These are phyloP conservation scores for Pinguiococcus pyrenoidosus DNA, from an alignment of 108 stramenopile genomes.

Conservation along the genomic window DNA sequence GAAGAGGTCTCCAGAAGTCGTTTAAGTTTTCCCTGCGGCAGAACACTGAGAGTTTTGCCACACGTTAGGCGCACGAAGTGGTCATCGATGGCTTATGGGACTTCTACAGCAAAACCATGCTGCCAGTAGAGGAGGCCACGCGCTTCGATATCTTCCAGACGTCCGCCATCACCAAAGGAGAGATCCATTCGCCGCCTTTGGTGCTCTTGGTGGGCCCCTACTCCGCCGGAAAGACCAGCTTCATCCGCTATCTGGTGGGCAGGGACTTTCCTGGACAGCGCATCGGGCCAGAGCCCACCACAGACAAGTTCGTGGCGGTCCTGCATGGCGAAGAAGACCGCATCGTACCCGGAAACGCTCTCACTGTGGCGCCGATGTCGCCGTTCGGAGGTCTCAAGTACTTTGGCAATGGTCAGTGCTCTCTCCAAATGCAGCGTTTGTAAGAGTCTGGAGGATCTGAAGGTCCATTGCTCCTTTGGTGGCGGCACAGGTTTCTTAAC, in stretches of 20 bases:
- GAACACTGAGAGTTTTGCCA: too few species aligned
- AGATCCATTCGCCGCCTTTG: too few species aligned
- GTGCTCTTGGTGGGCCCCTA: conserved; percentile 45
- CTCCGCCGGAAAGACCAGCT: conserved; percentile 47
- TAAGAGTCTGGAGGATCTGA: too few species aligned
- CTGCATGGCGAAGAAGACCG: conserved; percentile 82
- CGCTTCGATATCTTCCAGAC: not conserved
- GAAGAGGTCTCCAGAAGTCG: too few species aligned
- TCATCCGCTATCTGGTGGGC: conserved; percentile 28
- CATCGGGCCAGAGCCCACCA: conserved; percentile 91
- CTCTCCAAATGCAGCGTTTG: too few species aligned
- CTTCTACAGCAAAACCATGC: not conserved
- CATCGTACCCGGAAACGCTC: conserved; percentile 86
- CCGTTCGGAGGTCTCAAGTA: conserved; percentile 75
- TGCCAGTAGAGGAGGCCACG: not conserved
- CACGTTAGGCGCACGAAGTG: too few species aligned
- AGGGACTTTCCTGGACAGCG: conserved; percentile 41
- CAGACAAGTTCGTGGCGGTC: conserved; percentile 76
- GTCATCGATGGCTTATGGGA: too few species aligned
- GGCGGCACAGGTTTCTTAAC: conserved; percentile 72
- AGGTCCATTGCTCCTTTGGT: too few species aligned
- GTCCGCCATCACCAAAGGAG: too few species aligned
- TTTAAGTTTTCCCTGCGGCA: too few species aligned
- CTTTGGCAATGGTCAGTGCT: too few species aligned
- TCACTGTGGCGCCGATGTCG: conserved; percentile 69